These are phyloP conservation scores for Fragilaria crotonensis DNA, from an alignment of 108 stramenopile species.

Conservation along the genomic window DNA sequence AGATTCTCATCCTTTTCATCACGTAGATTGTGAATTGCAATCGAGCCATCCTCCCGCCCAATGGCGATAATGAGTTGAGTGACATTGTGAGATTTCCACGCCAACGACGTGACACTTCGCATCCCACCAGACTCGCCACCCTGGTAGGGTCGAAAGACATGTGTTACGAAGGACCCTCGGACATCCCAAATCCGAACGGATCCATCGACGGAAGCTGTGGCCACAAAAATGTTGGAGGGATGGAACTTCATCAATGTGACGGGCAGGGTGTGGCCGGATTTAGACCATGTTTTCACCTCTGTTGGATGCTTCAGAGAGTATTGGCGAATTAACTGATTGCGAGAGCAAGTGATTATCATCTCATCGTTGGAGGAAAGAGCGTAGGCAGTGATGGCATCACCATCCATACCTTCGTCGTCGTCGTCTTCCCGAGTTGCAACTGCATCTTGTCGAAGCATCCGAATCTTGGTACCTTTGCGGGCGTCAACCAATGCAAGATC, in stretches of 20 bases:
- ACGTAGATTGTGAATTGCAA: conserved; percentile 70
- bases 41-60: conserved; percentile 75
- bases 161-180: conserved; percentile 72
- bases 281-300: conserved; percentile 42
- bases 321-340: conserved; percentile 58
- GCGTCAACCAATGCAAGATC: conserved; percentile 78
- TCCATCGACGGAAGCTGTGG: conserved; percentile 81
- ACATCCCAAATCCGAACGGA: conserved; percentile 76
- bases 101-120: conserved; percentile 45
- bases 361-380: conserved; percentile 49
- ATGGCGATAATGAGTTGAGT: conserved; percentile 60
- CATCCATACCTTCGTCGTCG: conserved; percentile 61
- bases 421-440: conserved; percentile 32
- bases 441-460: conserved; percentile 31
- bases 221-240: conserved; percentile 64
- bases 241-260: conserved; percentile 67
- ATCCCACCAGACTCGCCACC: conserved; percentile 32
- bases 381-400: conserved; percentile 73
- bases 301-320: conserved; percentile 27
- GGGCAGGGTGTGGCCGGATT: conserved; percentile 70
- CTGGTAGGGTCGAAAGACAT: conserved; percentile 57
- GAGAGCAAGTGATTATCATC: conserved; percentile 54
- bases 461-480: conserved; percentile 32
- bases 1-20: conserved; percentile 34
- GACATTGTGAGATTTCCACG: conserved; percentile 43